phyloP scores from a whole-genome alignment of 768 basidiomycete genomes.

The Naganishia onofrii region DNA sequence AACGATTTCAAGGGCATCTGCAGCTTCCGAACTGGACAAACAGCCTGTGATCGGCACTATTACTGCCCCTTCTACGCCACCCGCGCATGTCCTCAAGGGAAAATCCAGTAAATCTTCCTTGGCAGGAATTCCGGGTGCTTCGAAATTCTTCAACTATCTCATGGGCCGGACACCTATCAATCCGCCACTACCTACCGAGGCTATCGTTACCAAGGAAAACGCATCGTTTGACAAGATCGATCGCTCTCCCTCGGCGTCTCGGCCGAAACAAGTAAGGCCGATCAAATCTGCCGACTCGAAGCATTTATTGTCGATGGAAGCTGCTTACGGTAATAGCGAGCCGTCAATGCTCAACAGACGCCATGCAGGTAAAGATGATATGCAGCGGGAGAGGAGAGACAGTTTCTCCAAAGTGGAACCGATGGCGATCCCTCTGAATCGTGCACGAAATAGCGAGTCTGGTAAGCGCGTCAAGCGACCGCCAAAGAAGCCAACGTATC shows the following conservation, averaged over 20 bases:
- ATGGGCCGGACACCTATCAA: slow-evolving; percentile 22
- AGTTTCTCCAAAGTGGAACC: slow-evolving; percentile 27
- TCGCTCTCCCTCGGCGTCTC: background rate
- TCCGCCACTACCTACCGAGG: slow-evolving; percentile 3
- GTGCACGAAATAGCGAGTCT: slow-evolving; percentile 37
- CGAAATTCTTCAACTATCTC: slow-evolving; percentile 36
- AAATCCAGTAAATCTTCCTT: slow-evolving; percentile 47
- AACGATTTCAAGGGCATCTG: slow-evolving; percentile 52
- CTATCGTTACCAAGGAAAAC: slow-evolving; percentile 13
- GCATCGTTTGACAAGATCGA: slow-evolving; percentile 18
- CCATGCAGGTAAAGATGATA: background rate
- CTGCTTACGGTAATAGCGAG: background rate
- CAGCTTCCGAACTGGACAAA: slow-evolving; percentile 32
- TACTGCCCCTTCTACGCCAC: background rate
- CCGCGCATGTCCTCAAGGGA: slow-evolving; percentile 49
- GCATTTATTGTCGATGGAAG: background rate
- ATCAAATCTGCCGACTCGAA: background rate
- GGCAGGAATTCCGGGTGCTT: slow-evolving; percentile 53
- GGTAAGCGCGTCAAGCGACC: slow-evolving; percentile 32
- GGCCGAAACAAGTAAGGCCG: background rate
- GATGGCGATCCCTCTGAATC: slow-evolving; percentile 25
- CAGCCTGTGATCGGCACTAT: slow-evolving; percentile 54
- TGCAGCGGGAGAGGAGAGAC: background rate
- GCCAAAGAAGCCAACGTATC: slow-evolving; percentile 15
- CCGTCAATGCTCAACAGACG: background rate